A percentile compares a stretch with the other conserved stretches of the same genome.
These are phyloP conservation scores for Coffea eugenioides DNA, from an alignment of 257 asterid species.

Conservation along the genomic window DNA sequence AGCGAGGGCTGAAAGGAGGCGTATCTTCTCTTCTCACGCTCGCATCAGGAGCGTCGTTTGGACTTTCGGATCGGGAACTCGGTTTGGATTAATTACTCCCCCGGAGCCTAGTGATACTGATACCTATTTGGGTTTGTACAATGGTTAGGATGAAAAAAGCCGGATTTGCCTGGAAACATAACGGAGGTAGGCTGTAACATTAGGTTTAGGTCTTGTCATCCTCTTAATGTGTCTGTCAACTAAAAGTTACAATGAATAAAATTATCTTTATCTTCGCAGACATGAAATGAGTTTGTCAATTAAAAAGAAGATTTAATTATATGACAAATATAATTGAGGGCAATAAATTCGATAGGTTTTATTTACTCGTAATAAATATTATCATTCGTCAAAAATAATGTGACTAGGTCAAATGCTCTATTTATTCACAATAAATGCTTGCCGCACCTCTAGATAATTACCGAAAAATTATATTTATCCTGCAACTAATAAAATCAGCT, in stretches of 20 bases:
- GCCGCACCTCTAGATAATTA: not conserved
- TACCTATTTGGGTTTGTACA: not conserved
- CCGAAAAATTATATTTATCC: not conserved
- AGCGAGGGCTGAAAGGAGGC: not conserved
- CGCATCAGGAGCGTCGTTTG: slow-evolving; percentile 30
- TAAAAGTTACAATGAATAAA: not conserved
- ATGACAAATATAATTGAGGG: not conserved
- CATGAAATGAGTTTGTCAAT: not conserved
- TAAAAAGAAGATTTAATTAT: not conserved
- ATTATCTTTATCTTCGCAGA: not conserved
- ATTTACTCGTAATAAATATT: not conserved
- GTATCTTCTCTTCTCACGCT: slow-evolving; percentile 21
- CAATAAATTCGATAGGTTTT: not conserved
- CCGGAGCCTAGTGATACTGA: not conserved
- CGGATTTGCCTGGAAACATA: not conserved
- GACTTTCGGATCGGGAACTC: not conserved
- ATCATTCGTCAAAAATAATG: not conserved
- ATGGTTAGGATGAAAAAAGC: no score
- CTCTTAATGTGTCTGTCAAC: no score
- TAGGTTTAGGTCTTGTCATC: no score
- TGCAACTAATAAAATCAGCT: no score
- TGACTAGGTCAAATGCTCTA: not conserved
- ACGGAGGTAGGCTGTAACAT: no score
- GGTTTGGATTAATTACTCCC: not conserved
- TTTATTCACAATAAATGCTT: not conserved